A percentile compares a stretch with the other conserved stretches of the same genome.
Evolutionary conservation across 257 asterid species (phyloP).

Genomic region (Solanum medicagineum): DNA sequence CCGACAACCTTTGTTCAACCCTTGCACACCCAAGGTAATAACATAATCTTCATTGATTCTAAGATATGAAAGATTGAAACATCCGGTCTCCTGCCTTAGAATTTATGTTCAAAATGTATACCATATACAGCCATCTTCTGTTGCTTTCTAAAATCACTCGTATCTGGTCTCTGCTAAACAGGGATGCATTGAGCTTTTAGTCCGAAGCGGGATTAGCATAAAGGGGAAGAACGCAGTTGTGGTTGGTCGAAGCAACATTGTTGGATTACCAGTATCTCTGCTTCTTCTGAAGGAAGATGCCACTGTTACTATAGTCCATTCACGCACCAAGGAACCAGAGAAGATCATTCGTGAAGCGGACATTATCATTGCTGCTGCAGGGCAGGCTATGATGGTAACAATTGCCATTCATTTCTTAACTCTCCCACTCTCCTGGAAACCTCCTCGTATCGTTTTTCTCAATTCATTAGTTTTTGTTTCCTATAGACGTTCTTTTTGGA

Average conservation of each 20-base stretch:
- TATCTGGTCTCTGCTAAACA: slow-evolving; percentile 2
- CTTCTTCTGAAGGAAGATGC: slow-evolving; percentile 93
- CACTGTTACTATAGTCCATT: slow-evolving; percentile 78
- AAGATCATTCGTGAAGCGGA: slow-evolving; percentile 73
- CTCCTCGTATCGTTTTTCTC: background rate
- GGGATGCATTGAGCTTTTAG: slow-evolving; percentile 91
- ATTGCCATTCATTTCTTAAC: background rate
- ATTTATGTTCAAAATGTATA: background rate
- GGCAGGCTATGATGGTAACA: slow-evolving; percentile 78
- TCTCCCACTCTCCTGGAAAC: background rate
- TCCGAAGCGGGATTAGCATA: slow-evolving; percentile 54
- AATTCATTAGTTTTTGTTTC: background rate
- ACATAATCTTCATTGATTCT: background rate
- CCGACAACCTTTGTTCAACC: slow-evolving; percentile 84
- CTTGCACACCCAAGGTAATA: slow-evolving; percentile 92
- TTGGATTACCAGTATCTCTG: slow-evolving; percentile 79
- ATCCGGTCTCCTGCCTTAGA: background rate
- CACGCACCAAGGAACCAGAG: slow-evolving; percentile 74
- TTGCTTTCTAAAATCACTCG: background rate
- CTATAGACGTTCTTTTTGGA: background rate
- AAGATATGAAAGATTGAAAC: background rate
- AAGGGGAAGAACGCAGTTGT: slow-evolving; percentile 90
- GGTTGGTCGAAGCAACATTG: slow-evolving; percentile 94
- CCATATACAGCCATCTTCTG: background rate
- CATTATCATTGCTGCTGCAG: slow-evolving; percentile 91